phyloP scores from a whole-genome alignment of 2,329 filamentous ascomycete genomes.

The Graphiopsis chlorocephala region DNA sequence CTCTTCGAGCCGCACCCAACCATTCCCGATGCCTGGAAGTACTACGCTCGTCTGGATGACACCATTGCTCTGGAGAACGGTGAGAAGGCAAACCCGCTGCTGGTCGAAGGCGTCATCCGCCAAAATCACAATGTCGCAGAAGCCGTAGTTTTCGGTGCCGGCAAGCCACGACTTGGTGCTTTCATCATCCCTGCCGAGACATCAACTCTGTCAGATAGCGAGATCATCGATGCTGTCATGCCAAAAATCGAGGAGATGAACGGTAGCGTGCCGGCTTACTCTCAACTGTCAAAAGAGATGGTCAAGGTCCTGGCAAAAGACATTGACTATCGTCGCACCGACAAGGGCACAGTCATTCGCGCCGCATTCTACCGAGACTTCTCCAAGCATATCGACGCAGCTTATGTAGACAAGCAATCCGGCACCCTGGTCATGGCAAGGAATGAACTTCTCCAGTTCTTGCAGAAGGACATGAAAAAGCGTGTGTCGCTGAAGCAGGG shows the following conservation, averaged over 20 bases:
- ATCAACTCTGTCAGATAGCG: conserved; percentile 36
- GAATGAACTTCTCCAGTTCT: conserved; percentile 19
- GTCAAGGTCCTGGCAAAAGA: conserved; percentile 46
- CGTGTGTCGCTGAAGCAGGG: conserved; percentile 23
- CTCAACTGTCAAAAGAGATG: conserved; percentile 51
- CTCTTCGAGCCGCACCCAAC: conserved; percentile 30
- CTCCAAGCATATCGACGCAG: conserved; percentile 43
- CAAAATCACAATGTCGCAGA: conserved; percentile 53
- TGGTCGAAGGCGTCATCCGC: conserved; percentile 21
- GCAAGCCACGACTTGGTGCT: conserved; percentile 50
- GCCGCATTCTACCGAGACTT: conserved; percentile 49
- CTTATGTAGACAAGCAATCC: conserved; percentile 37
- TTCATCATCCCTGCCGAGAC: conserved; percentile 52
- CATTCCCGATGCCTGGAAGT: conserved; percentile 30
- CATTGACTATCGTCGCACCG: conserved; percentile 48
- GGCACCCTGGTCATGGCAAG: conserved; percentile 26
- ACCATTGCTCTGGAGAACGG: conserved; percentile 32
- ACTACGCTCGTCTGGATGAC: conserved; percentile 32
- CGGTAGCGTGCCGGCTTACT: conserved; percentile 47
- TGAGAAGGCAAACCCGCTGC: conserved; percentile 32
- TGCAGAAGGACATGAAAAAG: conserved; percentile 20
- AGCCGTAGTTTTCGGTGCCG: conserved; percentile 55
- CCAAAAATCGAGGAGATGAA: conserved; percentile 52
- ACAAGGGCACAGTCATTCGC: conserved; percentile 55
- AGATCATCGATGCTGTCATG: conserved; percentile 49